phyloP scores from a whole-genome alignment of 2,329 filamentous ascomycete species.

The Arthrobotrys musiformis region DNA sequence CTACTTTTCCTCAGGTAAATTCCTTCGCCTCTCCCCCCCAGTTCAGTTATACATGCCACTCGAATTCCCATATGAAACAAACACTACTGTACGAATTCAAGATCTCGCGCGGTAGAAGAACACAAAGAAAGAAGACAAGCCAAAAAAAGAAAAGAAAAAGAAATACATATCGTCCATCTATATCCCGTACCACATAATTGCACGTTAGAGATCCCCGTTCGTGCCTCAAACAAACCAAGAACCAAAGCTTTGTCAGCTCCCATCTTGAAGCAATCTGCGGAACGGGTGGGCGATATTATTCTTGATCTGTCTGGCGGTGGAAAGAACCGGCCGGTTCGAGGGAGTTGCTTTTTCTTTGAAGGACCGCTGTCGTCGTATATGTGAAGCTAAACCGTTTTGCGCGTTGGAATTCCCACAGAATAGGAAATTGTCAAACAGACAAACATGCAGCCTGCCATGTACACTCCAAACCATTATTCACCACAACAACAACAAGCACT shows the following conservation, averaged over 20 bases:
- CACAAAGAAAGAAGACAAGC: background rate
- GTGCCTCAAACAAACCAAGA: background rate
- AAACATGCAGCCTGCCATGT: conserved; percentile 55
- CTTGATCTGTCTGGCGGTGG: background rate
- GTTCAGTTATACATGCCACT: conserved; percentile 13
- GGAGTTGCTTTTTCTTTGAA: conserved; percentile 10
- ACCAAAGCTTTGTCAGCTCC: background rate
- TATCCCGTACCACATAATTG: conserved; percentile 14
- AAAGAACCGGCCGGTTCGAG: background rate
- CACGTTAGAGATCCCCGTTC: conserved; percentile 5
- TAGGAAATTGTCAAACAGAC: conserved; percentile 51
- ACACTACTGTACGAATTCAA: conserved; percentile 27
- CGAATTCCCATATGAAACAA: conserved; percentile 1
- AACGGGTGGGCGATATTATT: background rate
- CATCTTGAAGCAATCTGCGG: conserved; percentile 1
- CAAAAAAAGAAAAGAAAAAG: background rate
- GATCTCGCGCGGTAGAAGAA: conserved; percentile 30
- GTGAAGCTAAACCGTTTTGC: conserved; percentile 20
- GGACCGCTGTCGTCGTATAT: background rate
- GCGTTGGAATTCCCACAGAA: conserved; percentile 1
- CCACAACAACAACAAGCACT: conserved; percentile 17
- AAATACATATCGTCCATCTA: background rate
- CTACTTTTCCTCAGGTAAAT: conserved; percentile 42
- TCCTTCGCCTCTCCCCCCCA: background rate
- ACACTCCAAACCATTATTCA: conserved; percentile 35